phyloP scores from a whole-genome alignment of 768 basidiomycete genomes.

The Gloeopeniophorella convolvens region DNA sequence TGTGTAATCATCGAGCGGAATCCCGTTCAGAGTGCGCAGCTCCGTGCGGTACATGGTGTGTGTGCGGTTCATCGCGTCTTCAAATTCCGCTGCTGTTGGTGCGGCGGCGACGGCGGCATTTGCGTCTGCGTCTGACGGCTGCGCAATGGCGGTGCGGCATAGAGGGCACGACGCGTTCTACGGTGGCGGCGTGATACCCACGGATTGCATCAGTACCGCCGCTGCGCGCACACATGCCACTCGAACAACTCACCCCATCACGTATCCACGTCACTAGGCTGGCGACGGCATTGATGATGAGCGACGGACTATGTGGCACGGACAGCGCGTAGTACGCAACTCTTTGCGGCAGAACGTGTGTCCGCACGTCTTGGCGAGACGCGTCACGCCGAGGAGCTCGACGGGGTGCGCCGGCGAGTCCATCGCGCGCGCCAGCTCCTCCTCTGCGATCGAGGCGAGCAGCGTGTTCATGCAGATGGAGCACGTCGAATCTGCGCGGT shows the following conservation, averaged over 20 bases:
- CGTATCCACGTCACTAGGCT: conserved; percentile 20
- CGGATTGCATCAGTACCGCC: conserved; percentile 11
- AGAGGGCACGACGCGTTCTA: conserved; percentile 63
- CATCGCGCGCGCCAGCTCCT: conserved; percentile 68
- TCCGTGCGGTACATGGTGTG: conserved; percentile 7
- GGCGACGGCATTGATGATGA: background rate
- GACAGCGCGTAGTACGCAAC: conserved; percentile 39
- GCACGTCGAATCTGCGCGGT: conserved; percentile 53
- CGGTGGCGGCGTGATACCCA: too few relatives aligned
- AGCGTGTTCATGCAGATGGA: conserved; percentile 71
- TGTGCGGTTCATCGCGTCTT: conserved; percentile 7
- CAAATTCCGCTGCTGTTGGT: background rate
- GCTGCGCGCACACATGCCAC: background rate
- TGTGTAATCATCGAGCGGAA: background rate
- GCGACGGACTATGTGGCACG: conserved; percentile 6
- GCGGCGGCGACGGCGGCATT: background rate
- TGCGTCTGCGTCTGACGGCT: background rate
- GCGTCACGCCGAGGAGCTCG: conserved; percentile 68
- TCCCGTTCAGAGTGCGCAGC: background rate
- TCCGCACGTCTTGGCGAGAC: conserved; percentile 35
- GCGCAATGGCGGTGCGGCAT: conserved; percentile 47
- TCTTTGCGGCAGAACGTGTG: conserved; percentile 82
- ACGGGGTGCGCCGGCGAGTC: conserved; percentile 69
- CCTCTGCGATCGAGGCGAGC: conserved; percentile 62
- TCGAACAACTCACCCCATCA: conserved; percentile 11